Evolutionary conservation across 495 filamentous ascomycete genomes (phyloP).

Genomic region (Penicillium riverlandense): DNA sequence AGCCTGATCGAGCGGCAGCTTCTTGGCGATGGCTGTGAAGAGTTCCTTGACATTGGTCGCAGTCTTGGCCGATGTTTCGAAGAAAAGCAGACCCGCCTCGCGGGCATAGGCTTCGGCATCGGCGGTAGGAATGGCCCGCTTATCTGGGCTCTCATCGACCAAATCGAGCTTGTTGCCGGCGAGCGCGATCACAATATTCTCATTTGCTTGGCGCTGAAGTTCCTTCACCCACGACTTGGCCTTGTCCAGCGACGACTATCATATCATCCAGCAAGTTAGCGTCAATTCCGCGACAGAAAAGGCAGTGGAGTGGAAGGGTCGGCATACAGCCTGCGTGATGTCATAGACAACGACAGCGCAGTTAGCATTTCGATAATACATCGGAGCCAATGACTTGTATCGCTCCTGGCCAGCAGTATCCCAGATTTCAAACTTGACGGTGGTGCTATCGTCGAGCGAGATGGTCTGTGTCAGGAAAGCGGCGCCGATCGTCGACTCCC

Average conservation of each 20-base stretch:
- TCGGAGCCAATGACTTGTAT: slow-evolving; percentile 96
- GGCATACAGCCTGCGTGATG: slow-evolving; percentile 91
- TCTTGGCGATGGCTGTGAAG: slow-evolving; percentile 97
- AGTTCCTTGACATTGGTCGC: slow-evolving; percentile 90
- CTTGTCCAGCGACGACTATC: slow-evolving; percentile 89
- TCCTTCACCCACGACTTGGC: slow-evolving; percentile 99
- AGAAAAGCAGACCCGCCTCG: slow-evolving; percentile 90
- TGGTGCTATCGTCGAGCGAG: slow-evolving; percentile 92
- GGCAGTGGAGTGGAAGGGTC: neutral
- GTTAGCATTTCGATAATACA: slow-evolving; percentile 99
- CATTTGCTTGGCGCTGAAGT: slow-evolving; percentile 95
- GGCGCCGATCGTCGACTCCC: slow-evolving; percentile 97
- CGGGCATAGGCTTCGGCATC: slow-evolving; percentile 93
- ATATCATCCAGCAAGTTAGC: slow-evolving; percentile 1
- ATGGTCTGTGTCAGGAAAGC: slow-evolving; percentile 99
- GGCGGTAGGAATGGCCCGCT: slow-evolving; percentile 78
- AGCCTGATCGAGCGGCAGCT: slow-evolving; percentile 89
- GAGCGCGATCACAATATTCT: slow-evolving; percentile 97
- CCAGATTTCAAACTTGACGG: slow-evolving; percentile 99
- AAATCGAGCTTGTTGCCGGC: slow-evolving; percentile 97
- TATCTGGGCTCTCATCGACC: slow-evolving; percentile 81
- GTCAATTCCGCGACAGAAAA: neutral
- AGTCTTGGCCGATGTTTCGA: slow-evolving; percentile 96
- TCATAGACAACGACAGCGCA: slow-evolving; percentile 99
- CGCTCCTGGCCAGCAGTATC: slow-evolving; percentile 97